Evolutionary conservation across 2,329 filamentous ascomycete species (phyloP).

Genomic region (Cladosporium phlei): DNA sequence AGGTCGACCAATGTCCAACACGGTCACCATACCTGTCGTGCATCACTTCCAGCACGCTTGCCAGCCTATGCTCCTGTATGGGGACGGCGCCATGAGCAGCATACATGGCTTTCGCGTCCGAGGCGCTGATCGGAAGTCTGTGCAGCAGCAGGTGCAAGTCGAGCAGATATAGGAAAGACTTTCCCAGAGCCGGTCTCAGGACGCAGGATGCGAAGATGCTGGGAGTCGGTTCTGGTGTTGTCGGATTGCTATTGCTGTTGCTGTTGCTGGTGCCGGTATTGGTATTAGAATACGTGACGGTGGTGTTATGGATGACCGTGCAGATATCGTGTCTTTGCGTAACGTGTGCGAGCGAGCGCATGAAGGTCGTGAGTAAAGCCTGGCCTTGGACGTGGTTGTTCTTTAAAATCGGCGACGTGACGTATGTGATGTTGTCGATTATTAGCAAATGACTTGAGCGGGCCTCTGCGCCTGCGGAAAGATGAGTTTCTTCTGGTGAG

Average conservation of each 20-base stretch:
- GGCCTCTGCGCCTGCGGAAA: not conserved
- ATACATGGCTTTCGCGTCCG: constrained; percentile 34
- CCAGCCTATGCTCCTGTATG: constrained; percentile 20
- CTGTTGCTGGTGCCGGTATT: too few relatives aligned
- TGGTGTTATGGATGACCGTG: constrained; percentile 38
- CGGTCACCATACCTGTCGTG: constrained; percentile 36
- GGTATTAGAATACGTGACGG: constrained; percentile 15
- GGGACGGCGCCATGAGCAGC: constrained; percentile 10
- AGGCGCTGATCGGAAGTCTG: constrained; percentile 30
- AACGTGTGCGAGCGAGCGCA: constrained; percentile 39
- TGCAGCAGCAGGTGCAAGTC: constrained; percentile 42
- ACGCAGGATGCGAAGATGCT: constrained; percentile 40
- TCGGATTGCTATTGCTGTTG: too few relatives aligned
- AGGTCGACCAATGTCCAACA: constrained; percentile 36
- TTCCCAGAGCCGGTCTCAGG: constrained; percentile 36
- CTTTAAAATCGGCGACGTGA: constrained; percentile 26
- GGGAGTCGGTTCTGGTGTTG: constrained; percentile 28
- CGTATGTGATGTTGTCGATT: constrained; percentile 27
- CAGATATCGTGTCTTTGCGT: constrained; percentile 35
- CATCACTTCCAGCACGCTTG: constrained; percentile 42
- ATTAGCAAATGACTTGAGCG: constrained; percentile 19
- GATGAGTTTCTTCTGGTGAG: not conserved
- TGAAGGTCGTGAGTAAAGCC: constrained; percentile 37
- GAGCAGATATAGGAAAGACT: constrained; percentile 32
- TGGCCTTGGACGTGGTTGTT: constrained; percentile 33